A percentile compares a stretch with the other conserved stretches of the same genome.
Evolutionary conservation across 345 rosid species (phyloP).

Genomic region (Anacardium occidentale): DNA sequence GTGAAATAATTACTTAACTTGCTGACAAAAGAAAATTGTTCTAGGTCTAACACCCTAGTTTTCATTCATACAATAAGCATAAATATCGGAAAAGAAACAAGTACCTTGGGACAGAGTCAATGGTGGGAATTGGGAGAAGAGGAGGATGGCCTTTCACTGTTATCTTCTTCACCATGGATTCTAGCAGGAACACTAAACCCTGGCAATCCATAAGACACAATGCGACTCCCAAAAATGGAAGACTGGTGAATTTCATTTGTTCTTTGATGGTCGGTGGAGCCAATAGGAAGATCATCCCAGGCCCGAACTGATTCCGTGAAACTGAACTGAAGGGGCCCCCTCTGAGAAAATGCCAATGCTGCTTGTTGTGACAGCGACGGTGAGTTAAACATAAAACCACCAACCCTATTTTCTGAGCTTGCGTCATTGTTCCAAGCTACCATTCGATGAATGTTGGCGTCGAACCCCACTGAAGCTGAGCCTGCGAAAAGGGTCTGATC

Average conservation of each 20-base stretch:
- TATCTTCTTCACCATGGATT: constrained; percentile 49
- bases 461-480: constrained; percentile 32
- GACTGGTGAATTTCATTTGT: constrained; percentile 45
- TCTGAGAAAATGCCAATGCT: constrained; percentile 41
- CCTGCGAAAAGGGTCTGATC: constrained; percentile 30
- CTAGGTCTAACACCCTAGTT: too few relatives aligned
- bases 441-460: constrained; percentile 48
- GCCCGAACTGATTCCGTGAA: constrained; percentile 51
- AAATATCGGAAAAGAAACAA: not conserved
- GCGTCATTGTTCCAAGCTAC: constrained; percentile 44
- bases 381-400: constrained; percentile 40
- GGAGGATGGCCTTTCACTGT: constrained; percentile 45
- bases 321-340: constrained; percentile 95
- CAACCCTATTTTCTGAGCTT: constrained; percentile 37
- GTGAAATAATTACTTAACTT: too few relatives aligned
- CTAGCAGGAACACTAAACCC: constrained; percentile 49
- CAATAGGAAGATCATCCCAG: constrained; percentile 49
- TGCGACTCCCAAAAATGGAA: constrained; percentile 44
- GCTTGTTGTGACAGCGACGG: constrained; percentile 37
- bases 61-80: not conserved
- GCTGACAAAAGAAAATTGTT: too few relatives aligned
- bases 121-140: constrained; percentile 49
- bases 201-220: constrained; percentile 53
- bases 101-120: constrained; percentile 6
- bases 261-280: constrained; percentile 40